Percentiles rank a stretch among this genome's conserved stretches.
Evolutionary conservation across 2,329 filamentous ascomycete species (phyloP).

Genomic region (Elsinoe australis): DNA sequence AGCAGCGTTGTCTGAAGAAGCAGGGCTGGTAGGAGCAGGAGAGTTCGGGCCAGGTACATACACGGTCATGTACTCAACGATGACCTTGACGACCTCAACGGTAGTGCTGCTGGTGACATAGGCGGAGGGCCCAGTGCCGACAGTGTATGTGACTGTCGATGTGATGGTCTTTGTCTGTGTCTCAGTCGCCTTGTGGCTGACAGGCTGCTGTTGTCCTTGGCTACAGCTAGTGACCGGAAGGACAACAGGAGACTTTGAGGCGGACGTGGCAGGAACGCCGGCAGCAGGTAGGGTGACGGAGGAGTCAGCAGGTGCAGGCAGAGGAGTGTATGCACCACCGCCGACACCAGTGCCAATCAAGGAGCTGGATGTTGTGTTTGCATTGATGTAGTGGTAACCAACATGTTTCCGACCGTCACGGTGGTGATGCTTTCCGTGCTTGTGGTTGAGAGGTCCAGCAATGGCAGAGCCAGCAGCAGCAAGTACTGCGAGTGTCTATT

Average conservation of each 20-base stretch:
- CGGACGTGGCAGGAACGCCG: background rate
- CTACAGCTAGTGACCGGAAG: background rate
- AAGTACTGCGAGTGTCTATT: conserved; percentile 11
- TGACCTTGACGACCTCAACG: conserved; percentile 15
- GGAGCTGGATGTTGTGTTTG: conserved; percentile 13
- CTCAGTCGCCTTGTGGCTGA: background rate
- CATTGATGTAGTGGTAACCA: conserved; percentile 10
- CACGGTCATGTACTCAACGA: conserved; percentile 14
- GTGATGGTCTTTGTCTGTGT: conserved; percentile 15
- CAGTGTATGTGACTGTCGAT: conserved; percentile 9
- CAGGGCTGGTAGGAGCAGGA: conserved; percentile 4
- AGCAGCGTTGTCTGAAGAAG: background rate
- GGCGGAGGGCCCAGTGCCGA: background rate
- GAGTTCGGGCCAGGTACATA: conserved; percentile 6
- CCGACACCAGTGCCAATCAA: conserved; percentile 3
- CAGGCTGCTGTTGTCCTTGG: background rate
- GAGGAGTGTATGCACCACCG: background rate
- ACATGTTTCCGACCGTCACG: conserved; percentile 3
- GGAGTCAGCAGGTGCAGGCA: conserved; percentile 9
- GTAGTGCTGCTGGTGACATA: conserved; percentile 3
- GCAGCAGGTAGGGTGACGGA: conserved; percentile 3
- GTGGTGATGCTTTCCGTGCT: conserved; percentile 12
- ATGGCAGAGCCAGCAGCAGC: conserved; percentile 6
- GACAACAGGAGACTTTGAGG: background rate
- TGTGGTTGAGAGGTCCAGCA: conserved; percentile 13